phyloP scores from a whole-genome alignment of 164 flowering plant genomes.

The Nelumbo lutea region DNA sequence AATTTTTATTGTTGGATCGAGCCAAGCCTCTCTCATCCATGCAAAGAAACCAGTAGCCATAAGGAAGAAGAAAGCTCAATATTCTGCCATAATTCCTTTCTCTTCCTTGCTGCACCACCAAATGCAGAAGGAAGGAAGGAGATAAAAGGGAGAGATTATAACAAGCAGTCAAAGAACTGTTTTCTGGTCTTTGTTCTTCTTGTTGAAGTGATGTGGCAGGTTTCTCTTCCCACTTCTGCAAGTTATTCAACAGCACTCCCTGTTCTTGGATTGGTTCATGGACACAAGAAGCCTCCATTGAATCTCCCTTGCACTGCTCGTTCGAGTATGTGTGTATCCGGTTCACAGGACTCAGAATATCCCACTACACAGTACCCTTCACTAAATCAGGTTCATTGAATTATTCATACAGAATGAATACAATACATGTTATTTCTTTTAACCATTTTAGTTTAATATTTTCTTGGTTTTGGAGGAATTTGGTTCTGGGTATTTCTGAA shows the following conservation, averaged over 20 bases:
- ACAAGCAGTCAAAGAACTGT: background rate
- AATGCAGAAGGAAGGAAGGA: background rate
- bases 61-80: slow-evolving; percentile 41
- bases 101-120: slow-evolving; percentile 8
- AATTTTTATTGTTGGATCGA: background rate
- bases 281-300: slow-evolving; percentile 1
- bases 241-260: slow-evolving; percentile 15
- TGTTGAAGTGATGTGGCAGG: slow-evolving; percentile 21
- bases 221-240: slow-evolving; percentile 14
- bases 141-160: background rate
- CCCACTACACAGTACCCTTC: slow-evolving; percentile 29
- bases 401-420: background rate
- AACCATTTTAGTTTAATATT: background rate
- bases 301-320: slow-evolving; percentile 12
- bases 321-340: slow-evolving; percentile 21
- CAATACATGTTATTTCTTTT: background rate
- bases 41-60: slow-evolving; percentile 14
- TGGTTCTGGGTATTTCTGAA: background rate
- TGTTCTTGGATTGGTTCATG: slow-evolving; percentile 1
- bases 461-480: background rate
- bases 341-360: slow-evolving; percentile 26
- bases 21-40: background rate
- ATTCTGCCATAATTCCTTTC: slow-evolving; percentile 26
- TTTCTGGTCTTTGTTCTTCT: background rate
- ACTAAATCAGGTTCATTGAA: slow-evolving; percentile 29